Base-by-base conservation (phyloP, 768 basidiomycete genomes). In the Trametes maxima region DNA sequence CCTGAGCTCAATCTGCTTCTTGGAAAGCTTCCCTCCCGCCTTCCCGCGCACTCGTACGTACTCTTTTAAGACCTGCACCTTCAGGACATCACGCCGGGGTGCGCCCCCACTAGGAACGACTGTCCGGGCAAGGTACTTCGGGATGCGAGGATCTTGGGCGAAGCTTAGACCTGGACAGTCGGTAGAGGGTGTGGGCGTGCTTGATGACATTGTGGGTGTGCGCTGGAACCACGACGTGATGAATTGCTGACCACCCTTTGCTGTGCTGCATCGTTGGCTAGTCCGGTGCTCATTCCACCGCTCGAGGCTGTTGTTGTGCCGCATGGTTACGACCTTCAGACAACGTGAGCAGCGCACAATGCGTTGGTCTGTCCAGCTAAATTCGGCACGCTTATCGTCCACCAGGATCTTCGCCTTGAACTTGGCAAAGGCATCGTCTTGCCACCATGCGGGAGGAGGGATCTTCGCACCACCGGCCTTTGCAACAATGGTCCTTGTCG, bases 281-380 rank as follows among this genome's bases (percentile, higher is more conserved):
- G 36, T 35, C 5, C 50, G 50, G 39, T 51, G 50, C 10, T 51
- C 50, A 1, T 37, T 36, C 50, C 50, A 51, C 12, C 50, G 50
- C 16, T 51, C 50, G 1, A 19, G 37, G 50, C 39, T 22, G 19
- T 39, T 37, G 10, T 19, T 19, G 3, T n/a, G 1, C n/a, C 50
- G 50, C 50, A 51, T 51, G 1, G 50, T 51, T 3, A 51, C 50
- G 10, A 21, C 24, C n/a, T 51, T 51, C n/a, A 51, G 50, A 19
- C 50, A 51, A 12, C 35, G 50, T 5, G 50, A 51, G 19, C 50
- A 51, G 50, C 35, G 35, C 5, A 51, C 50, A 5, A 51, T 21
- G 3, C 50, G 50, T 2, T 2, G 36, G 16, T 51, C 50, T 12
- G 21, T 17, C 36, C 19, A 22, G 35, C 50, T 51, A 37, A 51